These are phyloP conservation scores for Xerophyta viscosa DNA, from an alignment of 106 monocot genomes.

Conservation along the genomic window DNA sequence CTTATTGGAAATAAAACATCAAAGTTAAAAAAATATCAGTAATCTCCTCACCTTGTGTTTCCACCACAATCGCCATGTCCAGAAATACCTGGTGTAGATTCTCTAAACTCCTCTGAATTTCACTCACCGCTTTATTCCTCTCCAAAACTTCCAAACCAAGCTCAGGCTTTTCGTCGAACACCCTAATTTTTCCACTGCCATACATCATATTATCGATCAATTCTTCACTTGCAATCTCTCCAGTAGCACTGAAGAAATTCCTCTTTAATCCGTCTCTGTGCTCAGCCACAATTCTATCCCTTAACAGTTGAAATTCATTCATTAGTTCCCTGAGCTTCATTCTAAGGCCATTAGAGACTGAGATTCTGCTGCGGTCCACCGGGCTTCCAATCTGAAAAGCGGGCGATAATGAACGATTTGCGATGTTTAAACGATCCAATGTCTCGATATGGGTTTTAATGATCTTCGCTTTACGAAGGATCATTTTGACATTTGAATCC, in stretches of 20 bases:
- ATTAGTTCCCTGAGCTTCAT: conserved; percentile 25
- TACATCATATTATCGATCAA: conserved; percentile 19
- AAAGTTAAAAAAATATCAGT: conserved; percentile 43
- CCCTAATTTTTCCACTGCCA: not conserved
- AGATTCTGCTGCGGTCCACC: conserved; percentile 24
- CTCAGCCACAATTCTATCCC: conserved; percentile 22
- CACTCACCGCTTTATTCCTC: conserved; percentile 31
- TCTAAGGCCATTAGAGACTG: conserved; percentile 26
- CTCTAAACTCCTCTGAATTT: conserved; percentile 33
- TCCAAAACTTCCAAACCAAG: conserved; percentile 19
- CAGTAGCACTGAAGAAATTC: conserved; percentile 29
- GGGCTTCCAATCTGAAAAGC: conserved; percentile 18
- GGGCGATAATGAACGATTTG: conserved; percentile 14
- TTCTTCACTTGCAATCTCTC: conserved; percentile 18
- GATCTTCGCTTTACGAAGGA: conserved; percentile 28
- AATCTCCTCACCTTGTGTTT: conserved; percentile 30
- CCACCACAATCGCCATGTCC: conserved; percentile 40
- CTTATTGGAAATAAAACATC: no score
- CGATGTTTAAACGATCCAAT: conserved; percentile 17
- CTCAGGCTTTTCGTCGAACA: not conserved
- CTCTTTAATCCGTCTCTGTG: conserved; percentile 29
- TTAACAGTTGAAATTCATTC: conserved; percentile 22
- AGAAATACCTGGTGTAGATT: conserved; percentile 38
- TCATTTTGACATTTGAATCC: conserved; percentile 21
- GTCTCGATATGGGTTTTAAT: conserved; percentile 26